phyloP scores from a whole-genome alignment of 495 filamentous ascomycete genomes.

The Penicillium antarcticum region DNA sequence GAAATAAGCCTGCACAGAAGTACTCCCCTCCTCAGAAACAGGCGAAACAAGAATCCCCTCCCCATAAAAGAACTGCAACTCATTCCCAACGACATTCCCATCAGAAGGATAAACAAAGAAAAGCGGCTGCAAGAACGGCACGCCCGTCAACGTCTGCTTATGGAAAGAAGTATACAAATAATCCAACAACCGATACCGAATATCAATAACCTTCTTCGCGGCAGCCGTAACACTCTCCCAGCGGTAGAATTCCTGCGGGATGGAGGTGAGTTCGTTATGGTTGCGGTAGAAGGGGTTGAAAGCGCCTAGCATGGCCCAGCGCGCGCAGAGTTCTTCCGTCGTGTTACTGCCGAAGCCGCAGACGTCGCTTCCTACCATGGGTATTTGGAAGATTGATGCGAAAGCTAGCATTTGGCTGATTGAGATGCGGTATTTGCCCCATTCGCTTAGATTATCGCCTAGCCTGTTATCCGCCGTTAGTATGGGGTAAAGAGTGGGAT shows the following conservation, averaged over 20 bases:
- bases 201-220: constrained; percentile 67
- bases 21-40: constrained; percentile 63
- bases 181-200: constrained; percentile 72
- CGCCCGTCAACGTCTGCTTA: constrained; percentile 57
- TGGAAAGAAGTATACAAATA: constrained; percentile 77
- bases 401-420: constrained; percentile 72
- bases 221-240: constrained; percentile 62
- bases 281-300: constrained; percentile 84
- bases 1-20: constrained; percentile 66
- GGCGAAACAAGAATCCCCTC: constrained; percentile 65
- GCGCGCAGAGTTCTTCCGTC: constrained; percentile 75
- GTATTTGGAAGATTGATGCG: constrained; percentile 76
- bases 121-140: constrained; percentile 61
- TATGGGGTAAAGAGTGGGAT: not conserved
- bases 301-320: constrained; percentile 79
- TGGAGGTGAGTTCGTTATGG: constrained; percentile 55
- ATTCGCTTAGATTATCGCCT: constrained; percentile 75
- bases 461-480: constrained; percentile 33
- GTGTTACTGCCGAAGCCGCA: constrained; percentile 74
- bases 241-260: constrained; percentile 75
- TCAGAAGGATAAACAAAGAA: constrained; percentile 73
- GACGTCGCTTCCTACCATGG: constrained; percentile 81
- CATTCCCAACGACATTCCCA: constrained; percentile 52
- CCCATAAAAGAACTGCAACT: constrained; percentile 72
- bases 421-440: constrained; percentile 67